Conservation (phyloP, 495 filamentous ascomycete species). For the Tetracladium marchalianum region DNA sequence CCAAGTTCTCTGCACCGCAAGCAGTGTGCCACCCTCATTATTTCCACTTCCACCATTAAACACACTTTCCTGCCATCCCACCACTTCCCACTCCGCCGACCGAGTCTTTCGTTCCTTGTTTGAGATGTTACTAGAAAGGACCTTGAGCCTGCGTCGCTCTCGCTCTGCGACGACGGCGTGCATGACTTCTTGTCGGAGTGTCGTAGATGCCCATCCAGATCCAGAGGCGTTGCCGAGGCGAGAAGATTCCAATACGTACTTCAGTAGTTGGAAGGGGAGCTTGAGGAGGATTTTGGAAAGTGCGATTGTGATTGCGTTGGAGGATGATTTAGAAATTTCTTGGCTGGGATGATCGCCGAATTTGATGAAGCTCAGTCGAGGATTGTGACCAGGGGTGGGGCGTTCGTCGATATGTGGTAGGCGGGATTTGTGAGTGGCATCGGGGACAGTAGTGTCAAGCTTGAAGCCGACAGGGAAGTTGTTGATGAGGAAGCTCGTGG, state of each 20-base stretch:
- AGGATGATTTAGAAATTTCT: conserved; percentile 11
- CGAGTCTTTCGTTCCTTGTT: conserved; percentile 14
- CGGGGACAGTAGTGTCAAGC: conserved; percentile 31
- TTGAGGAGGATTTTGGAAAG: conserved; percentile 56
- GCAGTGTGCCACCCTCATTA: neutral
- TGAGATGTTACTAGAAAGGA: conserved; percentile 15
- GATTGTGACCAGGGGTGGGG: conserved; percentile 25
- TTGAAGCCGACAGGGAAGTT: conserved; percentile 38
- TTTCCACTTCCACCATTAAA: conserved; percentile 18
- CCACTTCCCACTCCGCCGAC: conserved; percentile 18
- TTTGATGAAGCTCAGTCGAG: conserved; percentile 48
- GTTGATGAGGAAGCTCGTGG: conserved; percentile 33
- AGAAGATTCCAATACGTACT: conserved; percentile 42
- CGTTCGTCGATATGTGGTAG: conserved; percentile 22
- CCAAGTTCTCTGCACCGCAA: too few relatives aligned
- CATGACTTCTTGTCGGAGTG: conserved; percentile 33
- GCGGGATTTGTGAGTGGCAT: conserved; percentile 27
- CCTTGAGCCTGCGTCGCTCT: conserved; percentile 29
- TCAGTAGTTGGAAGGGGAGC: conserved; percentile 49
- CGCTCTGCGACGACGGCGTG: conserved; percentile 48
- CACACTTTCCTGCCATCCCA: conserved; percentile 31
- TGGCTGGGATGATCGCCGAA: conserved; percentile 49
- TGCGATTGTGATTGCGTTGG: conserved; percentile 26
- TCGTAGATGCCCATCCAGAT: conserved; percentile 32
- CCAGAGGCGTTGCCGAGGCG: conserved; percentile 32